Conservation (phyloP, 2,329 filamentous ascomycete species). For the Cladophialophora psammophila region DNA sequence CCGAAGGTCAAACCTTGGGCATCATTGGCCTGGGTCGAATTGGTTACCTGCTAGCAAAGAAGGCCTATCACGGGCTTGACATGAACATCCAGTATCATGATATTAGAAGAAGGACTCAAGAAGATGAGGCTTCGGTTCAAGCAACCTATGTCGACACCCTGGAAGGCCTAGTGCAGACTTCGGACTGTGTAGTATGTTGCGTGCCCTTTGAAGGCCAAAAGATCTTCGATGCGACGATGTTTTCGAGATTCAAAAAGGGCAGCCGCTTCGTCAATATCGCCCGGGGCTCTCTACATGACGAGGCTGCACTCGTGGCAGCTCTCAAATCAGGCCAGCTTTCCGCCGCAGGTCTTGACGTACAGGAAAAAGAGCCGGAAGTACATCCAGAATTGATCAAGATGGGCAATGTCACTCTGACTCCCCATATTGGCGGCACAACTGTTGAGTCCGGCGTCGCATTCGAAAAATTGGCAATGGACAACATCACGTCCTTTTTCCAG, state of each 20-base stretch:
- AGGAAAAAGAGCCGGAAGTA: slow-evolving; percentile 17
- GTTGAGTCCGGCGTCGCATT: too few relatives aligned
- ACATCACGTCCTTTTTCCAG: too few relatives aligned
- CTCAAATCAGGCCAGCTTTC: slow-evolving; percentile 74
- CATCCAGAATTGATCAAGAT: slow-evolving; percentile 7
- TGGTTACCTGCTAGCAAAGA: slow-evolving; percentile 7
- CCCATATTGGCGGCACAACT: slow-evolving; percentile 44
- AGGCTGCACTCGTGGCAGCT: slow-evolving; percentile 73
- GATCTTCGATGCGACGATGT: too few relatives aligned
- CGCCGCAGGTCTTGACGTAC: slow-evolving; percentile 78
- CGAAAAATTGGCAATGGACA: too few relatives aligned
- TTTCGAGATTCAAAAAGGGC: too few relatives aligned
- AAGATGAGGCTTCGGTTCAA: background rate
- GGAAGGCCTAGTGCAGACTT: slow-evolving; percentile 42
- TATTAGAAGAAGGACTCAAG: background rate
- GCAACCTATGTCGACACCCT: slow-evolving; percentile 43
- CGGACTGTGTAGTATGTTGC: slow-evolving; percentile 46
- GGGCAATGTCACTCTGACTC: slow-evolving; percentile 13
- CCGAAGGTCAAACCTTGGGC: slow-evolving; percentile 8
- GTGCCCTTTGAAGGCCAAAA: too few relatives aligned
- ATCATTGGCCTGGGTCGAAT: slow-evolving; percentile 17
- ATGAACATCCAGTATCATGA: slow-evolving; percentile 24
- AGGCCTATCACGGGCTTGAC: slow-evolving; percentile 8
- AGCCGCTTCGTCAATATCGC: slow-evolving; percentile 79
- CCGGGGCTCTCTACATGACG: slow-evolving; percentile 79